These are phyloP conservation scores for Excoecaria agallocha DNA, from an alignment of 345 rosid species.

Conservation along the genomic window DNA sequence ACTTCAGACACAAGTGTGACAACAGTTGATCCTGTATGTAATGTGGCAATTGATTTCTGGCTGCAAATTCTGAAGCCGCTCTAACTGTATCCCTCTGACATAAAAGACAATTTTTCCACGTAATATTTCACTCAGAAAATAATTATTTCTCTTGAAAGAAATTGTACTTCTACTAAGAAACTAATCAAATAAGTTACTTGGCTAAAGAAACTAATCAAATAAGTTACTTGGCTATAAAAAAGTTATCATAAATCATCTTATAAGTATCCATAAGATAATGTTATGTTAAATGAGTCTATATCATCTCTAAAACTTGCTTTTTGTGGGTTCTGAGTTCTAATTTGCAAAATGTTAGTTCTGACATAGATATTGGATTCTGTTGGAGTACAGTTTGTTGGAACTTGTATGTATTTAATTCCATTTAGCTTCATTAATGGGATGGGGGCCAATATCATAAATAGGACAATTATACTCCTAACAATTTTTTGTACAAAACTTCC, in stretches of 20 bases:
- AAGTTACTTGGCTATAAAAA: too few species aligned
- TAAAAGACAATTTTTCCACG: slow-evolving; percentile 25
- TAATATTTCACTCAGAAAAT: slow-evolving; percentile 17
- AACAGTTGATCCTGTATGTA: slow-evolving; percentile 78
- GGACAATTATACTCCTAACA: too few species aligned
- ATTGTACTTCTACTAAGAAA: background rate
- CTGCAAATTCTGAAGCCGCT: slow-evolving; percentile 84
- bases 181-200: background rate
- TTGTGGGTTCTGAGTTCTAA: background rate
- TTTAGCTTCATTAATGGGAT: background rate
- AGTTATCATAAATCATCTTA: background rate
- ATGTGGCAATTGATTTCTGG: slow-evolving; percentile 78
- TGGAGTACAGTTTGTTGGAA: slow-evolving; percentile 11
- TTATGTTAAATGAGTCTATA: background rate
- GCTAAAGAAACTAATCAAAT: too few species aligned
- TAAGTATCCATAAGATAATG: background rate
- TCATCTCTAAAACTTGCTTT: too few species aligned
- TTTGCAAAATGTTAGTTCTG: background rate
- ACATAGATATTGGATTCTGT: slow-evolving; percentile 7
- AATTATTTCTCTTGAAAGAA: slow-evolving; percentile 14
- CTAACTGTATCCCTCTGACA: slow-evolving; percentile 73
- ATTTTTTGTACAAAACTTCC: too few species aligned
- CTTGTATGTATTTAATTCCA: slow-evolving; percentile 5
- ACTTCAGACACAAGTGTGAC: slow-evolving; percentile 82
- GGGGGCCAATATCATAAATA: too few species aligned